Base-by-base conservation (phyloP, 78 protist species). In the Salpingoeca rosetta region DNA sequence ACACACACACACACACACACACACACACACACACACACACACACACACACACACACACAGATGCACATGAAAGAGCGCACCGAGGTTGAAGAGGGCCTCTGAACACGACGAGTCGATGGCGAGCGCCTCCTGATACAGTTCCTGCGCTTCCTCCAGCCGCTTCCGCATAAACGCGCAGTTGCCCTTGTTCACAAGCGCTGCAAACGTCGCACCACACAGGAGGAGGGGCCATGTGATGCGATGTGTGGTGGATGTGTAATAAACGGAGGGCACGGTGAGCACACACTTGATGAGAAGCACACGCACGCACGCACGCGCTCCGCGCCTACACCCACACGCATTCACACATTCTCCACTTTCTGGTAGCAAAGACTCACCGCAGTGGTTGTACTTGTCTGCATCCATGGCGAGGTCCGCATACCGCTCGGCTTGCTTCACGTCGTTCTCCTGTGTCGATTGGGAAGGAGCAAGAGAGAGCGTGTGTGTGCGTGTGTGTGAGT, bases 51-150 rank as follows among this genome's bases (percentile, higher is more conserved):
- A n/a, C n/a, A n/a, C n/a, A n/a, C n/a, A n/a, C n/a, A n/a, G n/a
- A n/a, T n/a, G n/a, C n/a, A n/a, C n/a, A n/a, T n/a, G n/a, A n/a
- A n/a, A n/a, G n/a, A n/a, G n/a, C n/a, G n/a, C n/a, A n/a, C n/a
- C 91, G 28, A 92, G 72, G 65, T 94, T 94, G 93, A 85, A 94
- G 39, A 94, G 43, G 40, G 94, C 94, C 80, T 94, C 95, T 3
- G 85, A 28, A 84, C 94, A 92, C 75, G 91, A 93, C 0, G 94
- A 87, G 27, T 94, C 96, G 11, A 84, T 90, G 12, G 44, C 84
- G 43, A 92, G 75, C n/a, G 94, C 93, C 26, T 90, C 90, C 42
- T 37, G 40, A 80, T 90, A 93, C 76, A 86, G 37, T 80, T 85
- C 86, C 39, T 44, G 35, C 7, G 92, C 93, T 65, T 51, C 24